Evolutionary conservation across 2,329 filamentous ascomycete species (phyloP), one percentile per base, ranked within the genome.

Genomic region (Aureobasidium sp.): DNA sequence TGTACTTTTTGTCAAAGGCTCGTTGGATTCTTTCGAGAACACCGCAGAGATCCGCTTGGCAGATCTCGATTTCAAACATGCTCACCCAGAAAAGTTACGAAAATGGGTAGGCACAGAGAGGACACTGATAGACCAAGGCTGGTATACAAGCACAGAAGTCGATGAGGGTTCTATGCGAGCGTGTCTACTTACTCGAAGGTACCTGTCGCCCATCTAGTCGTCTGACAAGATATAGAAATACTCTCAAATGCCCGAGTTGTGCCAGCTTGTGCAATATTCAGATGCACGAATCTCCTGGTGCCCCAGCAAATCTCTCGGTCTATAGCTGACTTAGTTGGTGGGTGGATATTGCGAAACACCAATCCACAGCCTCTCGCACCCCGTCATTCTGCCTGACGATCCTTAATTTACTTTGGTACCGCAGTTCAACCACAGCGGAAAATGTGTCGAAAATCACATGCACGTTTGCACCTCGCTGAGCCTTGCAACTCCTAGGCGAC

Each of bases 1-100:
- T 55, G 72, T 73, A 3, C 58, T 75, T 5, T 75, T 73, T 56
- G 59, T 75, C 27, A 60, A 61, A 27, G 45, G 44, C 21, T 12
- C 59, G 66, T 8, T 55, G 42, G 16, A 63, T 58, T 41, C 48
- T 40, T 14, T 58, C 56, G 56, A 50, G 4, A 38, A 53, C 4
- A 54, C 57, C 0, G 64, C 74, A 12, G 71, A 72, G 30, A 69
- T 68, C 8, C 67, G 71, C 38, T 60, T 76, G 3, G 73, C 67
- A 0, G 74, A 76, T 58, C 64, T 76, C 5, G 74, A 76, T 53
- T 65, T 72, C 58, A 76, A 76, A 59, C 67, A 66, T 5, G 55
- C 57, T 11, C 41, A 59, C 34, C 59, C 62, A 0, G 69, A 68
- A 37, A 74, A 74, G 59, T 54, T 73, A 4, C 48, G 56, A 8